Conservation (phyloP, 108 stramenopile genomes). For the Pelagomonas calceolata region DNA sequence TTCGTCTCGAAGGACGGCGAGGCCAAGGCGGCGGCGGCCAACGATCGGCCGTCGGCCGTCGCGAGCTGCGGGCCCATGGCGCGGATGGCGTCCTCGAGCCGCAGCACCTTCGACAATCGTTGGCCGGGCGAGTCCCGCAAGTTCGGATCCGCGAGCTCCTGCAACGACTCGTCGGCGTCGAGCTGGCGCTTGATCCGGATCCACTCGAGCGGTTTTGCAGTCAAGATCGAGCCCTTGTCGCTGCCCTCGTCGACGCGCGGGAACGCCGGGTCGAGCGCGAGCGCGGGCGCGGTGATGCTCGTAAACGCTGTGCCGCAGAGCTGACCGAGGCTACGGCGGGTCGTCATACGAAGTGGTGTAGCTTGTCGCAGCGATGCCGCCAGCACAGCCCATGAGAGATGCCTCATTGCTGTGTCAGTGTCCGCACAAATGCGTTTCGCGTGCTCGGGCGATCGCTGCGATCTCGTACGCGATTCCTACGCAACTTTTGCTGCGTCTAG, state of each 20-base stretch:
- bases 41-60: not conserved
- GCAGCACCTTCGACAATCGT: not conserved
- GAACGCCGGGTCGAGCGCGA: not conserved
- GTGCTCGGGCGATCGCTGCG: too few species aligned
- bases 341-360: too few species aligned
- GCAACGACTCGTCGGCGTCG: not conserved
- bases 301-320: too few species aligned
- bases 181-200: not conserved
- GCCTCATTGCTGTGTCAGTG: too few species aligned
- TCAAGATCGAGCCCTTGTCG: not conserved
- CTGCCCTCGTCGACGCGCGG: not conserved
- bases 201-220: not conserved
- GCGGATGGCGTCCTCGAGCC: not conserved
- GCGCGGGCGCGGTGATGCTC: not conserved
- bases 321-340: too few species aligned
- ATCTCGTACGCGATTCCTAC: too few species aligned
- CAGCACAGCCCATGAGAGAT: too few species aligned
- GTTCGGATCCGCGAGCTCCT: not conserved
- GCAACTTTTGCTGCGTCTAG: too few species aligned
- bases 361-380: too few species aligned
- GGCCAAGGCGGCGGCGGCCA: not conserved
- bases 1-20: constrained; percentile 13
- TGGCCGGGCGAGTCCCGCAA: not conserved
- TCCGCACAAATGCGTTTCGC: too few species aligned
- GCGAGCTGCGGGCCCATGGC: not conserved